Evolutionary conservation across 2,329 filamentous ascomycete genomes (phyloP).

Genomic region (Xylariales sp.): DNA sequence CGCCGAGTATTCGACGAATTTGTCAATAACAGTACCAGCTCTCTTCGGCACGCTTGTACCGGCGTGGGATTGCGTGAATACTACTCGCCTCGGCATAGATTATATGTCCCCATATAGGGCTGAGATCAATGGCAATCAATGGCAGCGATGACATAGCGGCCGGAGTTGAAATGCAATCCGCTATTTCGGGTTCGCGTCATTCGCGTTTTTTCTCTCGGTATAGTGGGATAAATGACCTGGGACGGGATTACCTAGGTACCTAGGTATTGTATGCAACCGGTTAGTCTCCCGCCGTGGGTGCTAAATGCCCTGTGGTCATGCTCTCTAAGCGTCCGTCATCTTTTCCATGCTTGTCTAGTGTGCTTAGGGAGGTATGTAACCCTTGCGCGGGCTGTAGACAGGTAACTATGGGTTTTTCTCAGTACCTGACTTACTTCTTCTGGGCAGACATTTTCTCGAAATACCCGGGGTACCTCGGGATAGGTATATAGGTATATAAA

Average conservation of each 20-base stretch:
- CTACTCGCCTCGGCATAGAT: background rate
- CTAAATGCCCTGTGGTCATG: conserved; percentile 19
- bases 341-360: conserved; percentile 10
- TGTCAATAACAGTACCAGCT: background rate
- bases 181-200: conserved; percentile 13
- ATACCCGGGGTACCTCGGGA: too few relatives aligned
- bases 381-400: conserved; percentile 10
- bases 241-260: background rate
- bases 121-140: background rate
- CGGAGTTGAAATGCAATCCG: background rate
- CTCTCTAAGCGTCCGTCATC: conserved; percentile 29
- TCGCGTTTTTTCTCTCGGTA: conserved; percentile 4
- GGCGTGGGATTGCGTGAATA: background rate
- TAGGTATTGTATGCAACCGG: conserved; percentile 9
- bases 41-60: background rate
- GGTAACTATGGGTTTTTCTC: conserved; percentile 30
- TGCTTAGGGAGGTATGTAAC: background rate
- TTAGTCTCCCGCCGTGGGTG: background rate
- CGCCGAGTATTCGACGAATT: background rate
- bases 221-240: background rate
- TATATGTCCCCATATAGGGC: background rate
- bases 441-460: background rate
- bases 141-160: conserved; percentile 7
- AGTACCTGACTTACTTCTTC: background rate
- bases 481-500: too few relatives aligned